Conservation (phyloP, 495 filamentous ascomycete species). For the Talaromyces thailandensis region DNA sequence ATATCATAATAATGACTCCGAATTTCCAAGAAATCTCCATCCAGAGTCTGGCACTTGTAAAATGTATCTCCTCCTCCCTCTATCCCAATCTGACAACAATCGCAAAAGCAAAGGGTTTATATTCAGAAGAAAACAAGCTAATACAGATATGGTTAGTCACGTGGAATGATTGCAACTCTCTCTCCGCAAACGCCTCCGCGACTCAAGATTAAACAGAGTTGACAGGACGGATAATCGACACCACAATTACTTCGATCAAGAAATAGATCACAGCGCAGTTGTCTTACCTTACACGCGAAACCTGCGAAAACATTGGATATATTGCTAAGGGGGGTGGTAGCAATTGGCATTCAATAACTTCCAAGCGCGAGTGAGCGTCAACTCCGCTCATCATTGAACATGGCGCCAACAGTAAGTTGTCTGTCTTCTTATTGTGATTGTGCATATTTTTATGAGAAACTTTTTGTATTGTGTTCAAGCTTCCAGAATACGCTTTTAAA, state of each 20-base stretch:
- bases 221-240: neutral
- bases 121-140: neutral
- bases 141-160: neutral
- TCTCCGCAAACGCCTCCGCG: constrained; percentile 3
- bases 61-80: neutral
- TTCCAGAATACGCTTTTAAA: too few species aligned
- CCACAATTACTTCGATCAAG: neutral
- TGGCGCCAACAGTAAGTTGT: constrained; percentile 36
- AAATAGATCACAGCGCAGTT: neutral
- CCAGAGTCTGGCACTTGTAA: neutral
- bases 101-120: neutral
- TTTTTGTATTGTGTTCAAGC: too few species aligned
- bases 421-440: neutral
- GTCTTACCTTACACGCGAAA: neutral
- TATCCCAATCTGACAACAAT: neutral
- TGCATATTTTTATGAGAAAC: too few species aligned
- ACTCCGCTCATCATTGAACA: constrained; percentile 8
- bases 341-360: neutral
- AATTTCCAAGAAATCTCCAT: neutral
- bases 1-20: neutral
- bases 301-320: neutral
- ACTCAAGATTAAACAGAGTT: neutral
- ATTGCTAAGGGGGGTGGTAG: neutral
- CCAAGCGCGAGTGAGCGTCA: neutral
- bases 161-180: neutral